Evolutionary conservation across 768 basidiomycete genomes (phyloP).

Genomic region (Lactarius akahatsu): DNA sequence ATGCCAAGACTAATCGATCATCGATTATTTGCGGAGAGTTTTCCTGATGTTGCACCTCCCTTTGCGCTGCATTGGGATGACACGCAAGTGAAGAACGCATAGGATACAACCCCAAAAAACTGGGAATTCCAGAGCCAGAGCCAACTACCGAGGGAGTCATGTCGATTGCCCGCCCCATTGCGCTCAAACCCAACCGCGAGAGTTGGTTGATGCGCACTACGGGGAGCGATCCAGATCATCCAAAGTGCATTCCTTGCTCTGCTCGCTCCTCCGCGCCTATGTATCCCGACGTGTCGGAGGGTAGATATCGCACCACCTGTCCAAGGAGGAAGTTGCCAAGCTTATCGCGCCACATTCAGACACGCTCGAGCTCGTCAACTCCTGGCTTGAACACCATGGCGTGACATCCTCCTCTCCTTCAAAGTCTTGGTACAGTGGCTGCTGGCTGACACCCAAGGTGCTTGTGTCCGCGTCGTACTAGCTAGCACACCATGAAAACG

Average conservation of each 20-base stretch:
- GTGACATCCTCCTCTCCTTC: constrained; percentile 40
- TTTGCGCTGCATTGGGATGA: constrained; percentile 17
- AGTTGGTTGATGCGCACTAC: constrained; percentile 19
- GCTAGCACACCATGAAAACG: constrained; percentile 47
- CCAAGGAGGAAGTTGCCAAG: constrained; percentile 55
- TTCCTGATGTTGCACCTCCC: constrained; percentile 6
- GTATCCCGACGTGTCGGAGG: not conserved
- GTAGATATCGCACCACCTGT: constrained; percentile 60
- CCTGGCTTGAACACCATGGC: constrained; percentile 56
- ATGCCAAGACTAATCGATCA: not conserved
- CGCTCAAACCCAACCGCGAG: constrained; percentile 21
- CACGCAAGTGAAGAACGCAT: constrained; percentile 20
- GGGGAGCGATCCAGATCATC: constrained; percentile 18
- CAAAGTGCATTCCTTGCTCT: constrained; percentile 38
- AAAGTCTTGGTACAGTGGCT: constrained; percentile 44
- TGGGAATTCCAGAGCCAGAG: constrained; percentile 8
- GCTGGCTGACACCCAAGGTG: constrained; percentile 57
- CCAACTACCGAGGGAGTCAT: constrained; percentile 9
- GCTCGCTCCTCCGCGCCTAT: constrained; percentile 18
- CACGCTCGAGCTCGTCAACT: constrained; percentile 48
- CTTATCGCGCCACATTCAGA: constrained; percentile 54
- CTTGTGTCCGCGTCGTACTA: constrained; percentile 56
- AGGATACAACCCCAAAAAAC: not conserved
- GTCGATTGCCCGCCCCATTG: constrained; percentile 17
- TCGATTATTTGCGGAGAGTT: not conserved